phyloP scores from a whole-genome alignment of 257 asterid species.

The Ocimum tenuiflorum region DNA sequence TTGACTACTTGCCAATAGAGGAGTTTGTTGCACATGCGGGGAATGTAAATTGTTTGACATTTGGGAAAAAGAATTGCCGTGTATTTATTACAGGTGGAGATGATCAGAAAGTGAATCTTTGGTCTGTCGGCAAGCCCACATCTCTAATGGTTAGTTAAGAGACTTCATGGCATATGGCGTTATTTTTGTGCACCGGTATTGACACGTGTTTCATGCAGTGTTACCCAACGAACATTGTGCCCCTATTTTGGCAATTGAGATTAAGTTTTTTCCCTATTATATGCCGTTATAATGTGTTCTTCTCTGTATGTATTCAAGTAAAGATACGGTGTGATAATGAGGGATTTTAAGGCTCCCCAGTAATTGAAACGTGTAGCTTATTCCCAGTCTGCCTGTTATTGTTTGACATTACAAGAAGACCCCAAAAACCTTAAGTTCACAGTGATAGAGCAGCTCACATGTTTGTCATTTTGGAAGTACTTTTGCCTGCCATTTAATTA shows the following conservation, averaged over 20 bases:
- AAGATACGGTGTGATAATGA: not conserved
- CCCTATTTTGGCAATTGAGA: not conserved
- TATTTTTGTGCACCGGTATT: not conserved
- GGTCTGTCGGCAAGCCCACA: conserved; percentile 93
- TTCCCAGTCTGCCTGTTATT: not conserved
- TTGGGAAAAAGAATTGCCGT: conserved; percentile 83
- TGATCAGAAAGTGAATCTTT: conserved; percentile 90
- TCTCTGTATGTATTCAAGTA: conserved; percentile 6
- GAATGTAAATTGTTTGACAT: conserved; percentile 86
- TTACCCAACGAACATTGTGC: not conserved
- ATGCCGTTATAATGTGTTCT: not conserved
- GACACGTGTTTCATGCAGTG: conserved; percentile 10
- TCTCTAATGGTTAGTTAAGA: conserved; percentile 55
- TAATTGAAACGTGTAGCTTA: conserved; percentile 9
- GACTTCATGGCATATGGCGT: not conserved
- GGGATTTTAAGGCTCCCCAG: conserved; percentile 1
- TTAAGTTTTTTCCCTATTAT: not conserved
- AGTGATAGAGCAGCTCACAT: not conserved
- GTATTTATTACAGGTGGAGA: conserved; percentile 92
- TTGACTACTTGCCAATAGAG: conserved; percentile 71
- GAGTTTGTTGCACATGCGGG: conserved; percentile 99
- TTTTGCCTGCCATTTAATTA: not conserved
- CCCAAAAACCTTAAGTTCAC: not conserved
- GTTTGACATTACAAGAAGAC: not conserved
- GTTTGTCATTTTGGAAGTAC: conserved; percentile 1